Evolutionary conservation across 257 asterid genomes (phyloP).

Genomic region (Salvia hispanica): DNA sequence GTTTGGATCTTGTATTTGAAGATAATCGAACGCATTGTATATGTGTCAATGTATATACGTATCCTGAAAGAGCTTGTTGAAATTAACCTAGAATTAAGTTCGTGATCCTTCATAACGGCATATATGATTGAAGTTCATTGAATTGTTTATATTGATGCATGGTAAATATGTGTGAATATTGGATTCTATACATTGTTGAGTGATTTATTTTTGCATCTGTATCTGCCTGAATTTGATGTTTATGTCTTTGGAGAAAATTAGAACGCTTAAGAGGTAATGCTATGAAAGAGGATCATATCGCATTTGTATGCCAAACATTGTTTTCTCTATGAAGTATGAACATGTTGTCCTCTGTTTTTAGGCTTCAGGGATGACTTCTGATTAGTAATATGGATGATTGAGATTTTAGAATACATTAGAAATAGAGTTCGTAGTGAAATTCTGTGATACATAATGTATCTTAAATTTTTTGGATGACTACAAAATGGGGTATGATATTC

Average conservation of each 20-base stretch:
- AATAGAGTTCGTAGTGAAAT: background rate
- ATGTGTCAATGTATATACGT: background rate
- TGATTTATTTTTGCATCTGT: background rate
- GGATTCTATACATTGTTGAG: background rate
- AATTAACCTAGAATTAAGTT: background rate
- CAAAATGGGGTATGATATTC: background rate
- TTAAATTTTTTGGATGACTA: background rate
- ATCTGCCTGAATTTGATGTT: background rate
- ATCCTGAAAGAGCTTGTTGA: constrained; percentile 8
- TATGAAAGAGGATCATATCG: background rate
- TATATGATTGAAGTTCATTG: background rate
- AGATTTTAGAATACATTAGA: background rate
- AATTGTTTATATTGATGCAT: background rate
- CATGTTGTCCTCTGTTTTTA: background rate
- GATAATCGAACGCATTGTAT: background rate
- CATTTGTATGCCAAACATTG: background rate
- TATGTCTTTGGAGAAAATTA: background rate
- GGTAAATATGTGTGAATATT: background rate
- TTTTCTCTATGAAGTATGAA: background rate
- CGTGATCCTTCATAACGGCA: background rate
- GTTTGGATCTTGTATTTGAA: constrained; percentile 4
- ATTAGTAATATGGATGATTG: background rate
- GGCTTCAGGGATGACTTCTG: background rate
- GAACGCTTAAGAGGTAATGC: background rate
- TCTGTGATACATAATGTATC: background rate